Base-by-base conservation (phyloP, 2,329 filamentous ascomycete genomes). In the Xylaria sp. region DNA sequence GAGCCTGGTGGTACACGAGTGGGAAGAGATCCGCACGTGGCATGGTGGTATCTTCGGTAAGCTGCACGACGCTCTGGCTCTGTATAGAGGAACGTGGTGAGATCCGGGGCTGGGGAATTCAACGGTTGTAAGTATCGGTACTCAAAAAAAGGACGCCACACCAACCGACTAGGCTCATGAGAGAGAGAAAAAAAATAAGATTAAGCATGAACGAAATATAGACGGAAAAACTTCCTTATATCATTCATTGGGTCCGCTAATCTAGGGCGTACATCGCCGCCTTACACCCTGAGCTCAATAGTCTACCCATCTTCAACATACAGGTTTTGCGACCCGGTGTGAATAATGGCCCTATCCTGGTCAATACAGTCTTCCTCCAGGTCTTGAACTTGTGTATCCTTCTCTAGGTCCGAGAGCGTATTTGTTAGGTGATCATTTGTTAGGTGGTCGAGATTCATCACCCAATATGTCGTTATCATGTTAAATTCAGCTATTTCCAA, bases 11-110 rank as follows among this genome's bases (percentile, higher is more conserved):
- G 50, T 74, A 2, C 35, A 67, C 2, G 75, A 77, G 66, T 77
- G 75, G 75, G 57, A 71, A 35, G 73, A 74, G 68, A 65, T 75
- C 9, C 64, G 67, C 18, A 57, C 44, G 8, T 77, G 75, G 75
- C 73, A 78, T 64, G 72, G 60, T 1, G 75, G 75, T 0, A 13
- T 70, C 9, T 74, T 69, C 59, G 74, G 69, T 0, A 69, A 35
- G 54, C 47, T 78, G 32, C 69, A 76, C 65, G 72, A 75, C 50
- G 72, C 29, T 4, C 58, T 78, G 54, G 62, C 72, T 63, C 66
- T 60, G 18, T 73, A 70, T 53, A 51, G 72, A 27, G 66, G 71
- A 21, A 67, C 64, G 29, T 71, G 69, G 71, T 70, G 59, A 69
- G 23, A 25, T n/a, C 44, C 12, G 51, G 51, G 21, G 8, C 21